phyloP scores from a whole-genome alignment of 225 moss, liverwort and hornwort species.

The Physcomitrium patens region DNA sequence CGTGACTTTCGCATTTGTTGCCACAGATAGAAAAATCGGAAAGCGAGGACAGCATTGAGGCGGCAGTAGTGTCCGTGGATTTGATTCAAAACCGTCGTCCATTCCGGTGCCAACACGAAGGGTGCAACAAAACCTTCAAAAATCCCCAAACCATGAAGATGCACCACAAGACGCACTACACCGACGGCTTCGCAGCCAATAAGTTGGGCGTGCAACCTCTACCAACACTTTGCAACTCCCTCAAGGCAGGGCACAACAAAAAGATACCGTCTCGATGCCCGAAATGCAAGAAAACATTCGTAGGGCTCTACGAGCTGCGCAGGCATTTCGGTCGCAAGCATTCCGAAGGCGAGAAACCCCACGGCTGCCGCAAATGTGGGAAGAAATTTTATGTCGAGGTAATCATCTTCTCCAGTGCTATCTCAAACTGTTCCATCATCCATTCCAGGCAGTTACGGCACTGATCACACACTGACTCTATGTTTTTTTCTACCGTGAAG shows the following conservation, averaged over 20 bases:
- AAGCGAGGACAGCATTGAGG: constrained; percentile 61
- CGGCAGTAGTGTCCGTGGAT: constrained; percentile 69
- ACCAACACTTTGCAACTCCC: constrained; percentile 39
- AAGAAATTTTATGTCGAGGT: constrained; percentile 91
- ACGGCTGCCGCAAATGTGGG: constrained; percentile 70
- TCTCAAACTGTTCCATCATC: no score
- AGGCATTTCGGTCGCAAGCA: constrained; percentile 83
- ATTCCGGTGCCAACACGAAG: constrained; percentile 56
- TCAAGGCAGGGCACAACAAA: constrained; percentile 84
- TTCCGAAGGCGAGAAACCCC: constrained; percentile 71
- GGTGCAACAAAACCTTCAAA: constrained; percentile 85
- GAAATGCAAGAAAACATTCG: constrained; percentile 70
- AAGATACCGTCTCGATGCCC: constrained; percentile 83
- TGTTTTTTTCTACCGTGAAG: not conserved
- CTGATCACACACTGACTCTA: no score
- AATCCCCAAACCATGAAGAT: constrained; percentile 90
- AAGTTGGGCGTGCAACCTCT: constrained; percentile 36
- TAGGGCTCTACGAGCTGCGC: constrained; percentile 79
- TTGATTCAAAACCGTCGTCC: constrained; percentile 80
- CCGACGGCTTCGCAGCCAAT: constrained; percentile 58
- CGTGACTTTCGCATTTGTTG: not conserved
- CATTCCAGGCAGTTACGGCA: no score
- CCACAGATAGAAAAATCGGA: constrained; percentile 46
- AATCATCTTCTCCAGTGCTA: not conserved
- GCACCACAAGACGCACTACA: constrained; percentile 81